A percentile compares a stretch with the other conserved stretches of the same genome.
Conservation (phyloP, 257 asterid genomes). For the Haberlea rhodopensis region DNA sequence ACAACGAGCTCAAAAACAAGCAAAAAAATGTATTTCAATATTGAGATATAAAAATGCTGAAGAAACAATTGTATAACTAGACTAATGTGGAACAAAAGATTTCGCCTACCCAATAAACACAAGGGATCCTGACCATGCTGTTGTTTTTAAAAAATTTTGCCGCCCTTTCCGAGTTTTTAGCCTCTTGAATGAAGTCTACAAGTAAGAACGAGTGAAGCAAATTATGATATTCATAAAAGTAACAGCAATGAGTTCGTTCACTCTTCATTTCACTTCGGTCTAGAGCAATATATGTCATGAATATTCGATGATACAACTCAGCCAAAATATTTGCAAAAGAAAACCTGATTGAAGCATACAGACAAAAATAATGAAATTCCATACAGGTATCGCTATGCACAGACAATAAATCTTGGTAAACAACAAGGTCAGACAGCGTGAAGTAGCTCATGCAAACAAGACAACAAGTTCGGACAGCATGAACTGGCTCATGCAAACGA, state of each 20-base stretch:
- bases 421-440: too few relatives aligned
- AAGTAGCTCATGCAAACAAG: too few relatives aligned
- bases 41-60: neutral
- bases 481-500: too few relatives aligned
- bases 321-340: slow-evolving; percentile 9
- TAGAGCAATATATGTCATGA: slow-evolving; percentile 9
- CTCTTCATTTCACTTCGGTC: slow-evolving; percentile 20
- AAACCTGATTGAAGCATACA: slow-evolving; percentile 1
- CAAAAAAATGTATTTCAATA: slow-evolving; percentile 11
- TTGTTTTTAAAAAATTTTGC: slow-evolving; percentile 56
- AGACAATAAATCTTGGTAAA: slow-evolving; percentile 12
- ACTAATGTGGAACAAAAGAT: slow-evolving; percentile 7
- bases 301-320: slow-evolving; percentile 6
- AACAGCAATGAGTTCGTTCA: slow-evolving; percentile 21
- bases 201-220: slow-evolving; percentile 24
- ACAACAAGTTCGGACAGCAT: too few relatives aligned
- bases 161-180: slow-evolving; percentile 70
- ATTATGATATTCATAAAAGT: slow-evolving; percentile 17
- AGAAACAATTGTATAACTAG: slow-evolving; percentile 18
- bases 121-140: slow-evolving; percentile 64
- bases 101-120: slow-evolving; percentile 70
- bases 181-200: slow-evolving; percentile 91
- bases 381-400: slow-evolving; percentile 6
- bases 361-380: neutral
- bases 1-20: slow-evolving; percentile 25